Base-by-base conservation (phyloP, 768 basidiomycete species). In the Lactifluus pinguis region DNA sequence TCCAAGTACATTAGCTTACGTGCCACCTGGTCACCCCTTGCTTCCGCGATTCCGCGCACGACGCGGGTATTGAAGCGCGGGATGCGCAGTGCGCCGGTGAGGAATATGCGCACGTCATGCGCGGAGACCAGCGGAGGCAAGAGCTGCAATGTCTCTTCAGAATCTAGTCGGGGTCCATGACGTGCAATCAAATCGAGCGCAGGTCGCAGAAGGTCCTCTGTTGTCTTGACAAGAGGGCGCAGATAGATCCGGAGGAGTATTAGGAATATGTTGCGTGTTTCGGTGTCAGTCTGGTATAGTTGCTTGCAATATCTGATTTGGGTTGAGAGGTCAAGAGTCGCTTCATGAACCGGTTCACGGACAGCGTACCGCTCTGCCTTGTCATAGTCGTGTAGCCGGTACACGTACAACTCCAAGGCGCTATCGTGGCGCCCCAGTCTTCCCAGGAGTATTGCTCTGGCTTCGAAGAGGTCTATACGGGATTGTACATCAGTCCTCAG, bases 401-500 rank as follows among this genome's bases (percentile, higher is more conserved):
- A 88, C 6, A 95, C 93, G 70, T 98, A 99, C 14, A 95, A 80
- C 69, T 95, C 92, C n/a, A 98, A 80, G 0, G 95, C 94, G 62
- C 87, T 91, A 63, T 97, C 92, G 63, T 98, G 95, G 56, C 91
- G 84, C 1, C 89, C 92, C 62, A 98, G 78, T 49, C 89, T 81
- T 10, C 97, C 97, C 10, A 98, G 76, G 7, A 99, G 79, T 60
- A 98, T 85, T 0, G 97, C 97, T 45, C 93, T 85, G 15, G 91
- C 93, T 72, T 98, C 93, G 61, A 83, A 92, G 42, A 97, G 77
- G 67, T 92, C 93, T 94, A 66, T 6, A 53, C 55, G 19, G 25
- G 30, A 48, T 9, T 47, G 50, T 13, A 41, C 32, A 55, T 56
- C 42, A 38, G 58, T 25, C 10, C 47, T 11, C 39, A 34, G 34